Conservation (phyloP, 306 rosid species). For the Fragaria ananassa region DNA sequence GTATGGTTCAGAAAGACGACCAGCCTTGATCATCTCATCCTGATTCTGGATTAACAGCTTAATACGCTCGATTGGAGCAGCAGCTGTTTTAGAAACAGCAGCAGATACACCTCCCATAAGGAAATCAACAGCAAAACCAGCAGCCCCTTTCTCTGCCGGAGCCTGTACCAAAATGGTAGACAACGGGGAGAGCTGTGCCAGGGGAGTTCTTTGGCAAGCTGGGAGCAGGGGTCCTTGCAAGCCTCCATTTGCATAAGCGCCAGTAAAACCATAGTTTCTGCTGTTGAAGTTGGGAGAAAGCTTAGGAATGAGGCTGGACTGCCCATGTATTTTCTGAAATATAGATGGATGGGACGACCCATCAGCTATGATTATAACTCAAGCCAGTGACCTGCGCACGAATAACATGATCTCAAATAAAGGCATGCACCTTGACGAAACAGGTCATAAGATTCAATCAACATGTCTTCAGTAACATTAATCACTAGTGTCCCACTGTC, state of each 20-base stretch:
- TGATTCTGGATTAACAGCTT: slow-evolving; percentile 80
- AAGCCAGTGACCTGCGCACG: slow-evolving; percentile 43
- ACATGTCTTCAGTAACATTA: neutral
- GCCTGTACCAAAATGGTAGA: slow-evolving; percentile 47
- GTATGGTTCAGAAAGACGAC: slow-evolving; percentile 77
- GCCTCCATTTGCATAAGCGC: slow-evolving; percentile 40
- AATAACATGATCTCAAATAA: slow-evolving; percentile 11
- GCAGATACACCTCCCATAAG: slow-evolving; percentile 97
- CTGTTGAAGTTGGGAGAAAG: slow-evolving; percentile 41
- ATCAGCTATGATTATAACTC: slow-evolving; percentile 61
- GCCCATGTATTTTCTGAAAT: slow-evolving; percentile 68
- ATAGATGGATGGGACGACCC: slow-evolving; percentile 56
- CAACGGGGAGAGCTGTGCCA: slow-evolving; percentile 35
- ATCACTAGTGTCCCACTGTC: neutral
- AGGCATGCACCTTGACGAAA: neutral
- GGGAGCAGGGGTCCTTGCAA: slow-evolving; percentile 32
- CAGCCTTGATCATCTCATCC: slow-evolving; percentile 79
- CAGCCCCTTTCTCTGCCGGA: slow-evolving; percentile 64
- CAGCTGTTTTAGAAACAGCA: slow-evolving; percentile 88
- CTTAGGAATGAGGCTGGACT: slow-evolving; percentile 61
- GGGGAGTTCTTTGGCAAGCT: slow-evolving; percentile 30
- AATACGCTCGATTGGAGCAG: slow-evolving; percentile 88
- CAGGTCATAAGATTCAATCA: neutral
- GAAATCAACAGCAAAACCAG: slow-evolving; percentile 58
- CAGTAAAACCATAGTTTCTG: slow-evolving; percentile 30